Conservation (phyloP, 202 grass and related monocot species). For the Carex arenaria region DNA sequence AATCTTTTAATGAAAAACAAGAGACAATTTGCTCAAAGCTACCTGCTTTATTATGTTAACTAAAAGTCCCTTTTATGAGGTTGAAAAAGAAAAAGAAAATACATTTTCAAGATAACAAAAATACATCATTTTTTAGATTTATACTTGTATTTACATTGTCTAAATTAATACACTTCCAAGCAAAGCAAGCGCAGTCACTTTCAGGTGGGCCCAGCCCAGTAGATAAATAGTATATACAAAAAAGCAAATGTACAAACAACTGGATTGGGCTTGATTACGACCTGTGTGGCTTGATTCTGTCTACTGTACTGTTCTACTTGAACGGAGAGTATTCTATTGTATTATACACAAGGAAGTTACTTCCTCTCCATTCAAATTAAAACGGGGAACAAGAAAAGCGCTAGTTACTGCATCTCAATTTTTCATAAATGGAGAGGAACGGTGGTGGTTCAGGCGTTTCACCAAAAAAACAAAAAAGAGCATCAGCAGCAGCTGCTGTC, state of each 20-base stretch:
- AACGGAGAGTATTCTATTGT: background rate
- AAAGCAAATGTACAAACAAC: constrained; percentile 12
- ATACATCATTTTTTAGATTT: constrained; percentile 3
- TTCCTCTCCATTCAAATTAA: background rate
- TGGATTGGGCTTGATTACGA: constrained; percentile 18
- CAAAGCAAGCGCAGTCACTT: background rate
- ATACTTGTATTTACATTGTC: background rate
- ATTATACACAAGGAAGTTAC: background rate
- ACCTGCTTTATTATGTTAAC: background rate
- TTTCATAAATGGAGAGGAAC: background rate
- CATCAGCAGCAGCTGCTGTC: background rate
- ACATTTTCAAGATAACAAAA: background rate
- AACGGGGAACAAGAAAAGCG: background rate
- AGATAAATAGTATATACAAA: constrained; percentile 5
- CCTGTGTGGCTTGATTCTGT: constrained; percentile 15
- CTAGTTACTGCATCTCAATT: background rate
- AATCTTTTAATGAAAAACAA: constrained; percentile 17
- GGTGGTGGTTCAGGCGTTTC: background rate
- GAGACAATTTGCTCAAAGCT: constrained; percentile 15
- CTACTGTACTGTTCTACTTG: background rate
- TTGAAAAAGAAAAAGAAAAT: background rate
- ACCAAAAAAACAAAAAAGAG: background rate
- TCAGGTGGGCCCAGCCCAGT: constrained; percentile 1
- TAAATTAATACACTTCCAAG: background rate
- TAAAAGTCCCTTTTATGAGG: background rate